Base-by-base conservation (phyloP, 1,284 basidiomycete species). In the Inonotus hispidus region DNA sequence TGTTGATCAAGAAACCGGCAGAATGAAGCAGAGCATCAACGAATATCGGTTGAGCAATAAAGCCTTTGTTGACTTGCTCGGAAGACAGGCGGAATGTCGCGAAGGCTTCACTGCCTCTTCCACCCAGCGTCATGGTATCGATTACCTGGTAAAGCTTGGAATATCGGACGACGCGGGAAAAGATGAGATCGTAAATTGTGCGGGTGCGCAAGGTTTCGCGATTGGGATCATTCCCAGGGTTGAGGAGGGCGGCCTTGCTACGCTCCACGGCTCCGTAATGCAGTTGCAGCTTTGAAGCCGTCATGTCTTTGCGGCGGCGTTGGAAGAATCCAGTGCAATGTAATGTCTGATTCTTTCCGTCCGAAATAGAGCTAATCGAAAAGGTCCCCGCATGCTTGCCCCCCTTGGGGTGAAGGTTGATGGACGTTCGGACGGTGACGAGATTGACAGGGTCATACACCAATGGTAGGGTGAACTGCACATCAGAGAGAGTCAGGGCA, bases 101-200 rank as follows among this genome's bases (percentile, higher is more conserved):
- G 61, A 76, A 76, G 1, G 79, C 85, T 64, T 82, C 81, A 69
- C 79, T 75, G n/a, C 78, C 78, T 58, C 75, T 71, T 0, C 75
- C 61, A 56, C 77, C 73, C 57, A 89, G 73, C 8, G 76, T 78
- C 47, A 90, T 71, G 0, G 77, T 77, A 59, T 77, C 73, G 56
- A 90, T 79, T 6, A 82, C 79, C 25, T 79, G 84, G 69, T 86
- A 89, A 35, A 75, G 71, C 38, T 75, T 70, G 1, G 80, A 74
- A 65, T 90, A 90, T n/a, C 80, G 74, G 38, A 90, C 87, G 39
- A 89, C 77, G 10, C 82, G 81, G 14, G 86, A 78, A 66, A 90
- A 89, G 53, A 88, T 79, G 39, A 84, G 74, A 39, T 87, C 79
- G 67, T 90, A 90, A 1, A 77, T 71, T 0, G 81, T 83, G 32